A percentile compares a stretch with the other conserved stretches of the same genome.
phyloP scores from a whole-genome alignment of 768 basidiomycete genomes.

The Boletus vinaceobasis region DNA sequence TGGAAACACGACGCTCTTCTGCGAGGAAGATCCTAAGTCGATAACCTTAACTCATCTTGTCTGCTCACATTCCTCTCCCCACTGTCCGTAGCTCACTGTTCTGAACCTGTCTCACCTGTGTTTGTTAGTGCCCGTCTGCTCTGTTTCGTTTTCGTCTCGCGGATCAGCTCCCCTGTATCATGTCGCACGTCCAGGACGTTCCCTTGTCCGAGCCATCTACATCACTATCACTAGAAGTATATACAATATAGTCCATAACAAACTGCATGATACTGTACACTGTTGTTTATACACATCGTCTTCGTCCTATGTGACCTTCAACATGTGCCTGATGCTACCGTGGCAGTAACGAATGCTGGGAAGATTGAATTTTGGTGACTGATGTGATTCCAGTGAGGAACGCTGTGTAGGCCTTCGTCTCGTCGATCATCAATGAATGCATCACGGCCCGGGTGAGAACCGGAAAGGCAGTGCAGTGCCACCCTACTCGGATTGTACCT shows the following conservation, averaged over 20 bases:
- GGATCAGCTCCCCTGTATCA: slow-evolving; percentile 26
- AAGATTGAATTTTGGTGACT: slow-evolving; percentile 6
- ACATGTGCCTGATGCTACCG: slow-evolving; percentile 27
- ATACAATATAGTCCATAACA: slow-evolving; percentile 29
- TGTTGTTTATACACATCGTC: slow-evolving; percentile 28
- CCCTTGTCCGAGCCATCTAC: slow-evolving; percentile 6
- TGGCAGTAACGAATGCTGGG: slow-evolving; percentile 8
- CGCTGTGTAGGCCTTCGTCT: slow-evolving; percentile 1
- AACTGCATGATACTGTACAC: slow-evolving; percentile 33
- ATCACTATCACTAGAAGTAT: slow-evolving; percentile 29
- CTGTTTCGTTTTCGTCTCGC: slow-evolving; percentile 12
- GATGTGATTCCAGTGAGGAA: slow-evolving; percentile 3
- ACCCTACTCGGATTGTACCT: slow-evolving; percentile 22
- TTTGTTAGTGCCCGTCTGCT: slow-evolving; percentile 1
- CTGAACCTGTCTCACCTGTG: background rate
- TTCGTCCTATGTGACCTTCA: slow-evolving; percentile 7
- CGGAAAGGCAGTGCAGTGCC: slow-evolving; percentile 25
- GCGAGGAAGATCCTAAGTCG: slow-evolving; percentile 31
- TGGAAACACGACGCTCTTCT: slow-evolving; percentile 49
- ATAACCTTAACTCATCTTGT: background rate
- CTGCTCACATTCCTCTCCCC: background rate
- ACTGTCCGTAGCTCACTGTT: background rate
- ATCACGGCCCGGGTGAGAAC: slow-evolving; percentile 13
- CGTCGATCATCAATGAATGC: slow-evolving; percentile 15
- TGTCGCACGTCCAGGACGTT: slow-evolving; percentile 3